Conservation (phyloP, 352 stramenopile genomes). For the Phytophthora fragariae region DNA sequence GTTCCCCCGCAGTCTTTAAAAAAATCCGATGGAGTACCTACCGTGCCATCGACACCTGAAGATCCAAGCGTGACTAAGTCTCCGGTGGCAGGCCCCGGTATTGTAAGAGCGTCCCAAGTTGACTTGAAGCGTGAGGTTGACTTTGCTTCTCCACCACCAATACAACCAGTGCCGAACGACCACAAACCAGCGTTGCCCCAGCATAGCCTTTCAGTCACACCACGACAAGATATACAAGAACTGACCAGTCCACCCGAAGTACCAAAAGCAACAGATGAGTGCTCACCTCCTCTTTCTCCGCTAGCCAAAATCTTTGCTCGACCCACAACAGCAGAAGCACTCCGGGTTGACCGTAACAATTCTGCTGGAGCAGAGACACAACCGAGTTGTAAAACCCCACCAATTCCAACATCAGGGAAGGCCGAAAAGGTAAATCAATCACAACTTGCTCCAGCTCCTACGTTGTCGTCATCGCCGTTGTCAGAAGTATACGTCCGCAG, state of each 20-base stretch:
- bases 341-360: background rate
- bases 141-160: constrained; percentile 1
- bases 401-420: background rate
- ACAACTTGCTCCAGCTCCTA: background rate
- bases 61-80: background rate
- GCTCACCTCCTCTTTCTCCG: constrained; percentile 19
- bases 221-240: background rate
- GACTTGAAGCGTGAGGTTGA: background rate
- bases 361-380: background rate
- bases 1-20: background rate
- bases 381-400: constrained; percentile 1
- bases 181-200: background rate
- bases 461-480: background rate
- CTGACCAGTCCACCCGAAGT: background rate
- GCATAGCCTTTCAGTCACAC: background rate
- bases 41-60: background rate
- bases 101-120: background rate
- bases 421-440: background rate
- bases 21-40: background rate
- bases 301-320: constrained; percentile 38
- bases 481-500: background rate
- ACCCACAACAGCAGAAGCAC: constrained; percentile 1
- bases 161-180: background rate
- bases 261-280: constrained; percentile 7
- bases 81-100: background rate